Base-by-base conservation (phyloP, 1,284 basidiomycete genomes). In the Apiotrichum gracile region DNA sequence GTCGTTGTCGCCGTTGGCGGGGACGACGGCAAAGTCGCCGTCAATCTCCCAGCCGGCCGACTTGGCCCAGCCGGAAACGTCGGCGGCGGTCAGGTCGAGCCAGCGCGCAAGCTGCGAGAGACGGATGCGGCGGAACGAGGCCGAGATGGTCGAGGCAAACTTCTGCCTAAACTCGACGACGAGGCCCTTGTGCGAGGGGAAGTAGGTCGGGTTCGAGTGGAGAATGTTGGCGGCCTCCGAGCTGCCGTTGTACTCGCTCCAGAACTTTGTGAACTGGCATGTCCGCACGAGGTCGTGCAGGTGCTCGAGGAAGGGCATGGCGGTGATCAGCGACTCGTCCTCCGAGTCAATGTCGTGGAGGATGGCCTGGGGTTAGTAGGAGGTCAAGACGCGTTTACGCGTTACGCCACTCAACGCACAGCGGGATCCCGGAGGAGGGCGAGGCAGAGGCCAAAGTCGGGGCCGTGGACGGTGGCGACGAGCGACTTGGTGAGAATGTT, bases 401-500 rank as follows among this genome's bases (percentile, higher is more conserved):
- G 19, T 10, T 60, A 39, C 5, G 57, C 49, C 21, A 45, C 17
- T 47, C n/a, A 16, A 63, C 67, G 48, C 22, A 68, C 70, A 5
- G 56, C 50, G 9, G 71, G 71, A 40, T 72, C 72, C n/a, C 70
- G 62, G 24, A 74, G 62, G 16, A 97, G 82, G 34, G 91, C 88
- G 60, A 94, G 83, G 70, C 90, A 94, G 56, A 97, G 87, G 71
- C 87, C 88, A 78, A 93, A 97, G 73, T 97, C 93, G 5, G 78
- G 75, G 44, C 73, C 74, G 47, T 75, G 70, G 57, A 92, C 89
- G 47, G 88, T 83, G 37, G 90, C 87, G 27, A 87, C 85, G 52
- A 97, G 82, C 21, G 91, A 83, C 80, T 97, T 96, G 74, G 92
- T 82, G 68, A 97, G 87, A 72, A 97, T 90, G 78, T 94, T 90